Base-by-base conservation (phyloP, 73 alveolate species). In the Uronychia setigera region DNA sequence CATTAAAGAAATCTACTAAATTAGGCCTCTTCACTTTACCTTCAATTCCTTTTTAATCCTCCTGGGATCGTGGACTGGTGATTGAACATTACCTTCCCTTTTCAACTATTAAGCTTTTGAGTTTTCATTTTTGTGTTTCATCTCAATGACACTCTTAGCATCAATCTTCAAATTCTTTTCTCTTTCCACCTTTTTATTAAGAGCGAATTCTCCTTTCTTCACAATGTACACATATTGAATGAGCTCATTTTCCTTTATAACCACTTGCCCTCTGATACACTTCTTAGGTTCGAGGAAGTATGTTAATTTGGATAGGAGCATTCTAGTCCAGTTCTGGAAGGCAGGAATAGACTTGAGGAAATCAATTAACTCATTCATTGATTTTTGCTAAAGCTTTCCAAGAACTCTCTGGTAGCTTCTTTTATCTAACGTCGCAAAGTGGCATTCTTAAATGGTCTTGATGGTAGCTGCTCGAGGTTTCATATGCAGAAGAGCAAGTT, bases 201-300 rank as follows among this genome's bases (percentile, higher is more conserved):
- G 84, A 34, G 88, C 92, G 77, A 92, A 92, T 34, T 92, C 97
- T 33, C 97, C 97, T 29, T 80, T 76, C 19, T n/a, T 59, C 31
- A 92, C 93, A 33, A 92, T 84, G 80, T 80, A 92, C 26, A 89
- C 87, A 80, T 84, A 28, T 14, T 74, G 67, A 29, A 87, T 35
- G 1, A 29, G 34, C 0, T 92, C 95, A 1, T 94, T 94, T 85
- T 92, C 97, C 60, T 77, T 83, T 57, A 19, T 81, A 0, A 92
- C 90, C 1, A 60, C 80, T 34, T 92, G 58, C 27, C 60, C 59
- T 35, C 95, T 82, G 30, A 74, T 60, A 30, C 76, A 84, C 57
- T 87, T 82, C 74, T 86, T 57, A 31, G 58, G 74, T 26, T 76
- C 35, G 33, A 89, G 79, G 57, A 46, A 83, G 78, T 77, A 88